Base-by-base conservation (phyloP, 495 filamentous ascomycete species). In the Penicillium tannophilum region DNA sequence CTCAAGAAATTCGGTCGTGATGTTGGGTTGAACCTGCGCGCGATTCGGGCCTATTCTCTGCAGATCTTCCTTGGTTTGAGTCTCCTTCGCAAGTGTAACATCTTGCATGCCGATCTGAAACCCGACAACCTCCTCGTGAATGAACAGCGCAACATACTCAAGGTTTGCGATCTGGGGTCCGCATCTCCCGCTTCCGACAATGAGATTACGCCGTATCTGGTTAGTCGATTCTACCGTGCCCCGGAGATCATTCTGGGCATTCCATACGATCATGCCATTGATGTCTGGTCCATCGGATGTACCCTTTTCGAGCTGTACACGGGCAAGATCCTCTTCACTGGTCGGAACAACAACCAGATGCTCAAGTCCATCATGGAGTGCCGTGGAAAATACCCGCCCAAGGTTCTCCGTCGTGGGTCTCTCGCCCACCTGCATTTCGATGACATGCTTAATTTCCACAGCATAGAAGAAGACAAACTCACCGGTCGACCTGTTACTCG, bases 241-340 rank as follows among this genome's bases (percentile, higher is more conserved):
- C 94, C 94, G 3, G 94, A 98, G 72, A 91, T 98, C 69, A 96
- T 98, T 54, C 84, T 98, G 1, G 94, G 93, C n/a, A 89, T 97
- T 75, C 87, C 87, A 23, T 96, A 93, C 71, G 92, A 96, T 72
- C 95, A 91, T 68, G 91, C 90, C 31, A 91, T 98, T 67, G 94
- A 98, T 71, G 88, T 97, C 73, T 98, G 94, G 94, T 93, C 93
- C 12, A 90, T 97, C 63, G 94, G 94, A 16, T 98, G 95, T 75
- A 98, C 94, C 23, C 78, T 98, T 26, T 98, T 93, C 73, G 94
- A 98, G 73, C 80, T 98, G 30, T 97, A 93, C 79, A 97, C 95
- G 0, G 93, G 95, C 58, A 96, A 97, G 73, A 97, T 98, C 58
- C 81, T 98, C 43, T 98, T 98, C 76, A 91, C 88, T 2, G 94